phyloP scores from a whole-genome alignment of 306 rosid species.

The Sesbania bispinosa region DNA sequence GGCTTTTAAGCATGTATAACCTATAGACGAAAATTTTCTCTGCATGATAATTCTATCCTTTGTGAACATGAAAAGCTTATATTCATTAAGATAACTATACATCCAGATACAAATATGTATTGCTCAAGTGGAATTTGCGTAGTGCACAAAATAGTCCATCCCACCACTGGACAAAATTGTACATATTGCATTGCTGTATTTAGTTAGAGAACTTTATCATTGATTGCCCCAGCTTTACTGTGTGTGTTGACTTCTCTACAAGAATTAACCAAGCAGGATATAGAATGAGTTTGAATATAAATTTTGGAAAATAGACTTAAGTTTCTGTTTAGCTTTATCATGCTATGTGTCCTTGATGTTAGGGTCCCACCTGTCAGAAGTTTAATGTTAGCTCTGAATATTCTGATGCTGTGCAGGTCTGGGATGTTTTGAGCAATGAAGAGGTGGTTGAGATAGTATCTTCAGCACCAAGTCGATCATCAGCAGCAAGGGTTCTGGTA shows the following conservation, averaged over 20 bases:
- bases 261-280: not conserved
- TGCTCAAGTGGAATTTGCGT: not conserved
- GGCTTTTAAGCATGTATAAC: not conserved
- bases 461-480: constrained; percentile 59
- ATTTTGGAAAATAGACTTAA: not conserved
- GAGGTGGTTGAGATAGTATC: constrained; percentile 91
- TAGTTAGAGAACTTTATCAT: not conserved
- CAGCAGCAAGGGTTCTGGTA: constrained; percentile 74
- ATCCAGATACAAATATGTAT: not conserved
- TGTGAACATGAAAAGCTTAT: not conserved
- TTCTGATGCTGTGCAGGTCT: constrained; percentile 44
- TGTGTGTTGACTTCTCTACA: constrained; percentile 8
- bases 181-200: not conserved
- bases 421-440: constrained; percentile 97
- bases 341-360: not conserved
- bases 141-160: constrained; percentile 7
- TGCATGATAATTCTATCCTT: not conserved
- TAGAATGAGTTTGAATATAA: not conserved
- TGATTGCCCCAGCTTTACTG: not conserved
- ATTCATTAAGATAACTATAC: not conserved
- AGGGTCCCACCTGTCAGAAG: not conserved
- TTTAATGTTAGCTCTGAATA: constrained; percentile 5
- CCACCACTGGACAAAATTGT: constrained; percentile 11
- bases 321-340: not conserved
- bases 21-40: not conserved